Evolutionary conservation across 1,139 yeast species (phyloP).

Genomic region (Tardiomyces depauwii): DNA sequence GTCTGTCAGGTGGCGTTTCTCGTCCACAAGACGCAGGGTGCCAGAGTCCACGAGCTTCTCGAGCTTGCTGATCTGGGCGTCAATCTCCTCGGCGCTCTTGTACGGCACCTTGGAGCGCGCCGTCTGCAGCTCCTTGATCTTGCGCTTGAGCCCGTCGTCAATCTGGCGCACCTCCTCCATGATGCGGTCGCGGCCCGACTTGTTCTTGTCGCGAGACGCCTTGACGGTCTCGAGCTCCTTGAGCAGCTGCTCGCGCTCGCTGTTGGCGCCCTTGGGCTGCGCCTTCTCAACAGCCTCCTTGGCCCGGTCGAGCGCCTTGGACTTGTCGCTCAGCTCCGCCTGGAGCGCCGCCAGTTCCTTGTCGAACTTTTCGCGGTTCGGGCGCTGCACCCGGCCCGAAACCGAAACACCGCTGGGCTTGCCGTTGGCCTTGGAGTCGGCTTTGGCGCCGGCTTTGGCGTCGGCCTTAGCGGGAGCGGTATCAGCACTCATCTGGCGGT

Average conservation of each 20-base stretch:
- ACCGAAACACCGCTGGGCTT: not conserved
- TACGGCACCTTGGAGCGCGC: constrained; percentile 58
- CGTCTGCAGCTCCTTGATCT: constrained; percentile 61
- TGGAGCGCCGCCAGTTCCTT: constrained; percentile 50
- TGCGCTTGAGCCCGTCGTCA: constrained; percentile 67
- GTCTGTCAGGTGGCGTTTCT: constrained; percentile 77
- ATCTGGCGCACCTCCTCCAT: constrained; percentile 62
- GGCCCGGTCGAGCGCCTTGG: constrained; percentile 28
- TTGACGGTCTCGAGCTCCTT: constrained; percentile 53
- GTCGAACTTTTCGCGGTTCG: constrained; percentile 41
- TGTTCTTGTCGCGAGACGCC: constrained; percentile 45
- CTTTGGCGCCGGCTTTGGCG: too few relatives aligned
- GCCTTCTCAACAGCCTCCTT: constrained; percentile 20
- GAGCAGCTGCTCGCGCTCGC: constrained; percentile 55
- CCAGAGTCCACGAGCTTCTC: constrained; percentile 77
- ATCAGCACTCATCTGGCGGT: not conserved
- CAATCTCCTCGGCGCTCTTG: constrained; percentile 71
- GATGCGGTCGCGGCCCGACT: constrained; percentile 55
- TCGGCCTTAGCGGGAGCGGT: not conserved
- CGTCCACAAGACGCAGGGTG: constrained; percentile 78
- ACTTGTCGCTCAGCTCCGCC: constrained; percentile 62
- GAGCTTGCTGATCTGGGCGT: constrained; percentile 54
- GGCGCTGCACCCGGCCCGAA: constrained; percentile 14
- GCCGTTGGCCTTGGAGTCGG: too few relatives aligned
- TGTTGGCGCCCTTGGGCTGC: constrained; percentile 19